These are phyloP conservation scores for Pseudomonodictys pantanalensis DNA, from an alignment of 495 filamentous ascomycete genomes.

Conservation along the genomic window DNA sequence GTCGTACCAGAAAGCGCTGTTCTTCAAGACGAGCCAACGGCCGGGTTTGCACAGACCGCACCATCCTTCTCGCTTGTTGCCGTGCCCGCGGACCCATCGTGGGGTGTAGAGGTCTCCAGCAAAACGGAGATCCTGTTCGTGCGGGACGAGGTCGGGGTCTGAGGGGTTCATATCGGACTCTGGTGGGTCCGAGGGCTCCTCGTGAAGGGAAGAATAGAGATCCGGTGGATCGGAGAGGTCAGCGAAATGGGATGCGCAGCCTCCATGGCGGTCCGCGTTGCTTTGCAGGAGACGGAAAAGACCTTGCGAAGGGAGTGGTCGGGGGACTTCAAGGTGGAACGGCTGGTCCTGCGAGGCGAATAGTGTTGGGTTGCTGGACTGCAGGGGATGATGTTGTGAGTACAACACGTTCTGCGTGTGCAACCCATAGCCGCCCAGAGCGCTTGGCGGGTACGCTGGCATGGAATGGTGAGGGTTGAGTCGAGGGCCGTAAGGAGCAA, in stretches of 20 bases:
- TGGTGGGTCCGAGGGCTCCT: slow-evolving; percentile 65
- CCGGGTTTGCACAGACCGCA: slow-evolving; percentile 81
- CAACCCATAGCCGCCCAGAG: slow-evolving; percentile 19
- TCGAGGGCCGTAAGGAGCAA: slow-evolving; percentile 26
- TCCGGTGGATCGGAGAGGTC: slow-evolving; percentile 69
- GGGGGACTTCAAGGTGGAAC: slow-evolving; percentile 35
- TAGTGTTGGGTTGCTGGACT: slow-evolving; percentile 39
- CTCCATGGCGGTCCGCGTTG: slow-evolving; percentile 61
- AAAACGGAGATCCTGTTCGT: slow-evolving; percentile 75
- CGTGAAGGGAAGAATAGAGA: slow-evolving; percentile 65
- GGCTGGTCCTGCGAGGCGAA: slow-evolving; percentile 43
- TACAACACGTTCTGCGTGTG: slow-evolving; percentile 32
- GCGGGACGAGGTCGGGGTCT: slow-evolving; percentile 65
- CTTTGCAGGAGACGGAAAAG: slow-evolving; percentile 66
- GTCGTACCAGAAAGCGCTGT: slow-evolving; percentile 84
- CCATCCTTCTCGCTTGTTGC: slow-evolving; percentile 81
- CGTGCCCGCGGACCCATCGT: slow-evolving; percentile 72
- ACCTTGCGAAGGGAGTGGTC: slow-evolving; percentile 59
- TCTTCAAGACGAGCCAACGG: slow-evolving; percentile 77
- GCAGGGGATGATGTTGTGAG: slow-evolving; percentile 31
- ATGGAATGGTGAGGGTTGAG: slow-evolving; percentile 45
- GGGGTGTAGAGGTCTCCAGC: slow-evolving; percentile 77
- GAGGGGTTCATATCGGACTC: slow-evolving; percentile 71
- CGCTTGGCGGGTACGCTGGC: slow-evolving; percentile 47
- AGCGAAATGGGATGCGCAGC: slow-evolving; percentile 55